A percentile compares a stretch with the other conserved stretches of the same genome.
Conservation (phyloP, 169 alveolate genomes). For the Hammondia hammondi region DNA sequence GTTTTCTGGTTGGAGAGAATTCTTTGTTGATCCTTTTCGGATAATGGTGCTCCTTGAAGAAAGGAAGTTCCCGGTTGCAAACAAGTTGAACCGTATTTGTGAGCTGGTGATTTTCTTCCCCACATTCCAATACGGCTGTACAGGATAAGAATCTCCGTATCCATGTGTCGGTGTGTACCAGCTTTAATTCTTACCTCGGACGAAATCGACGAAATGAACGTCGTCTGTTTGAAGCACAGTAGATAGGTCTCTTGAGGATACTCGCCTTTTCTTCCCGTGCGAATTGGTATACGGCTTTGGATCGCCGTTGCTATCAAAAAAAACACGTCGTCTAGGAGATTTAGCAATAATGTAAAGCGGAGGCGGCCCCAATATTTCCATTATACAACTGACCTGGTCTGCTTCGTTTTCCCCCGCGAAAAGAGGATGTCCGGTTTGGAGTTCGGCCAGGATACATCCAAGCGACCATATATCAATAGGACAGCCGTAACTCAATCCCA, state of each 20-base stretch:
- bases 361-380: conserved; percentile 73
- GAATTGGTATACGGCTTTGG: neutral
- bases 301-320: conserved; percentile 25
- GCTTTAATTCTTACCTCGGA: neutral
- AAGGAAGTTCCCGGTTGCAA: no score
- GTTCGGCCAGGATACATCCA: conserved; percentile 97
- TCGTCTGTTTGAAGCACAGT: conserved; percentile 31
- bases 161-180: no score
- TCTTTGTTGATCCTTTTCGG: no score
- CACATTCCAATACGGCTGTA: no score
- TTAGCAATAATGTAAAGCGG: conserved; percentile 43
- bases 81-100: no score
- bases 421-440: conserved; percentile 87
- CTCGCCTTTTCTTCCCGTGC: neutral
- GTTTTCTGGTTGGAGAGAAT: no score
- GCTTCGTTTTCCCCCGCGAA: conserved; percentile 81
- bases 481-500: conserved; percentile 96
- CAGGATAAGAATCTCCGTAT: no score
- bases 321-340: conserved; percentile 38
- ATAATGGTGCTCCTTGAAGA: no score
- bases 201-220: conserved; percentile 37
- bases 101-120: no score
- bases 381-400: conserved; percentile 85
- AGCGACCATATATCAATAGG: conserved; percentile 98
- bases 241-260: neutral